These are phyloP conservation scores for Heterobasidion occidentale DNA, from an alignment of 1,284 basidiomycete species.

Conservation along the genomic window DNA sequence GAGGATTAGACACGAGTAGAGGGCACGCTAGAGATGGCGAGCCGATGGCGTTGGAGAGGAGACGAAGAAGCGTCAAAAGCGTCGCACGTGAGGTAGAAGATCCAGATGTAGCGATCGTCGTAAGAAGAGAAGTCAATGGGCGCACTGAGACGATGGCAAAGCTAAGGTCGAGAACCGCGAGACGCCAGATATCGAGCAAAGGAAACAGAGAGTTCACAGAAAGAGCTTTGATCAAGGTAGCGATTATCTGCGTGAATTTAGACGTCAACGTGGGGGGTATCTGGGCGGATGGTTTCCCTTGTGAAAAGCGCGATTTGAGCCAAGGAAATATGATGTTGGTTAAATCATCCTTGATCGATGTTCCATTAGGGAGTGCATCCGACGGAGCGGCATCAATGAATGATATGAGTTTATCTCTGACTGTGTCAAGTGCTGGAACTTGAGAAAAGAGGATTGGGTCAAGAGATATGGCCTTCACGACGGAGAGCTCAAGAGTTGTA, in stretches of 20 bases:
- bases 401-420: conserved; percentile 54
- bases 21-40: conserved; percentile 42
- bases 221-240: conserved; percentile 37
- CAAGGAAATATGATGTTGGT: conserved; percentile 48
- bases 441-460: conserved; percentile 73
- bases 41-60: conserved; percentile 71
- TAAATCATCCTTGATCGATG: conserved; percentile 43
- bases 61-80: conserved; percentile 65
- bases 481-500: conserved; percentile 49
- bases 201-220: conserved; percentile 67
- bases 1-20: conserved; percentile 30
- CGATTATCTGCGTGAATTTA: conserved; percentile 40
- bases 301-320: conserved; percentile 48
- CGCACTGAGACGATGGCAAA: conserved; percentile 29
- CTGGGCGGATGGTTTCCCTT: conserved; percentile 14
- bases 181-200: conserved; percentile 76
- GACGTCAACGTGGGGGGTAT: conserved; percentile 18
- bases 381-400: conserved; percentile 45
- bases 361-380: conserved; percentile 22
- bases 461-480: conserved; percentile 56
- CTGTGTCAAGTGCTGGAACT: conserved; percentile 59
- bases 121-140: conserved; percentile 36
- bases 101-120: conserved; percentile 19
- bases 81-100: conserved; percentile 25
- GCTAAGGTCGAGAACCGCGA: conserved; percentile 57